Evolutionary conservation across 495 filamentous ascomycete species (phyloP).

Genomic region (Jackrogersella minutella): DNA sequence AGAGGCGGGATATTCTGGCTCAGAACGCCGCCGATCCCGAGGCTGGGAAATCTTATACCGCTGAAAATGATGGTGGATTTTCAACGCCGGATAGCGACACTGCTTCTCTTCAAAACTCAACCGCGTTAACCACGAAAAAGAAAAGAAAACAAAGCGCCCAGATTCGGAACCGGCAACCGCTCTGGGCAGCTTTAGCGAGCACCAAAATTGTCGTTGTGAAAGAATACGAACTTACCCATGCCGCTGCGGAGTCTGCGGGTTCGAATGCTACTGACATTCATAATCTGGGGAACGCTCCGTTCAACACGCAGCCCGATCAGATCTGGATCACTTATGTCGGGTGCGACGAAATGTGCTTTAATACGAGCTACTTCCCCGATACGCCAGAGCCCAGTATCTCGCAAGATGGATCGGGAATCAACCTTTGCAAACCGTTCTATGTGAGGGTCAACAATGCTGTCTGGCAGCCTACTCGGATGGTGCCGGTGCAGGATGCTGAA

Average conservation of each 20-base stretch:
- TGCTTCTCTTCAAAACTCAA: conserved; percentile 41
- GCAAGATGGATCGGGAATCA: conserved; percentile 59
- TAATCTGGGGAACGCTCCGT: conserved; percentile 81
- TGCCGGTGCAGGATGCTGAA: conserved; percentile 63
- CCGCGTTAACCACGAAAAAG: conserved; percentile 70
- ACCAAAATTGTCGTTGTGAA: conserved; percentile 94
- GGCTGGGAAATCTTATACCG: conserved; percentile 54
- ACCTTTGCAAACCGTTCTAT: conserved; percentile 78
- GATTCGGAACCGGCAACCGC: conserved; percentile 86
- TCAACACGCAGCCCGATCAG: conserved; percentile 72
- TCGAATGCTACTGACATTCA: conserved; percentile 78
- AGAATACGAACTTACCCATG: conserved; percentile 87
- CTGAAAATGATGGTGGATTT: conserved; percentile 52
- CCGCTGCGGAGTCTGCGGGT: conserved; percentile 74
- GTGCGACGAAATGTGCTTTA: conserved; percentile 82
- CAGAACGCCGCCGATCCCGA: conserved; percentile 57
- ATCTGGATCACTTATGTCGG: conserved; percentile 90
- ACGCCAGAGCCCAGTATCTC: conserved; percentile 48
- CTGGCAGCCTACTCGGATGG: conserved; percentile 84
- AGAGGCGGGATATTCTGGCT: conserved; percentile 57
- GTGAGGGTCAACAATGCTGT: conserved; percentile 87
- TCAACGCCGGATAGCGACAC: conserved; percentile 58
- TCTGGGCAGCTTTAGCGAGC: conserved; percentile 93
- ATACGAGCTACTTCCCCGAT: conserved; percentile 70
- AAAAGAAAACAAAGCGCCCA: conserved; percentile 87